Evolutionary conservation across 2,329 filamentous ascomycete genomes (phyloP).

Genomic region (Pseudogymnoascus sp.): DNA sequence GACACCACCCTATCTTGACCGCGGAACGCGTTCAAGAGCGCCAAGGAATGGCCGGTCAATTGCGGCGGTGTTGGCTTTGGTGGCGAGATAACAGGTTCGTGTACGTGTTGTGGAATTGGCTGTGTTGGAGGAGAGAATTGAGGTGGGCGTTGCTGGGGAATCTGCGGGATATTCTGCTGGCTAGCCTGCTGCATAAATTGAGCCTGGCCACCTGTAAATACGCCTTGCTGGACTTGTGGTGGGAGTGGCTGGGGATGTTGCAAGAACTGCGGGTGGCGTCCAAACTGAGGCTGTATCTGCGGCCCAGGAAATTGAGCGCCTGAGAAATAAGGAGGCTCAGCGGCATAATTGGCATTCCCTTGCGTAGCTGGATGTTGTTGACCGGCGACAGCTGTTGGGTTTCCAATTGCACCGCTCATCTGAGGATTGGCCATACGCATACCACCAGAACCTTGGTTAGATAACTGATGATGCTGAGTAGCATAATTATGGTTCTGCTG

Average conservation of each 20-base stretch:
- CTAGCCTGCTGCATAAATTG: slow-evolving; percentile 21
- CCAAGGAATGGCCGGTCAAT: slow-evolving; percentile 36
- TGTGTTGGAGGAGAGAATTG: slow-evolving; percentile 13
- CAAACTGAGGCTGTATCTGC: slow-evolving; percentile 15
- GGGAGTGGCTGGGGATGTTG: slow-evolving; percentile 34
- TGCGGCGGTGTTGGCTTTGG: slow-evolving; percentile 22
- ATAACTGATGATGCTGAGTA: background rate
- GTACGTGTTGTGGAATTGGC: slow-evolving; percentile 23
- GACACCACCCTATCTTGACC: slow-evolving; percentile 18
- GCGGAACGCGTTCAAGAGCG: slow-evolving; percentile 39
- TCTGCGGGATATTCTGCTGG: slow-evolving; percentile 10
- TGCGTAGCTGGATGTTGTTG: background rate
- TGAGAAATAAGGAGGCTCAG: background rate
- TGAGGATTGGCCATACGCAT: slow-evolving; percentile 1
- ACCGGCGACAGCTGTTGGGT: background rate
- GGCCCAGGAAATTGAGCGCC: slow-evolving; percentile 5
- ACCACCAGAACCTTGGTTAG: background rate
- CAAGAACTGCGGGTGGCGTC: slow-evolving; percentile 26
- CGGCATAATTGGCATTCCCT: background rate
- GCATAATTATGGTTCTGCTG: background rate
- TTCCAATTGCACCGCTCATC: background rate
- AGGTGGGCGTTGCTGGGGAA: background rate
- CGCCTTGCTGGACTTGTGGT: slow-evolving; percentile 46
- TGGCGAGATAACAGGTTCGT: slow-evolving; percentile 23
- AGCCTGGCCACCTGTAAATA: slow-evolving; percentile 36